Base-by-base conservation (phyloP, 352 stramenopile genomes). In the Blastocystis sp. region DNA sequence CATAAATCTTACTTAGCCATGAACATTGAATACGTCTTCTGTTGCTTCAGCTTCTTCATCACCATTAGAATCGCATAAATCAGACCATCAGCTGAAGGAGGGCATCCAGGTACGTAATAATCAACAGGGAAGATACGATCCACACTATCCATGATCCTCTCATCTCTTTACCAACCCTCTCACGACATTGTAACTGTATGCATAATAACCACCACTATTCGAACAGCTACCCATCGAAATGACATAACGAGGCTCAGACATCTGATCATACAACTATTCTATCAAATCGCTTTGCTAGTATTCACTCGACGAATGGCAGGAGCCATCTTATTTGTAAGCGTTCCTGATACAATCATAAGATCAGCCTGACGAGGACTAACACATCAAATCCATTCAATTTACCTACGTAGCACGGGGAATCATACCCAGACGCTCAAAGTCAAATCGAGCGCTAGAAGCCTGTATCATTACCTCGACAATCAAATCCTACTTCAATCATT, bases 261-360 rank as follows among this genome's bases (percentile, higher is more conserved):
- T 98, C 91, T 99, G 96, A 91, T 99, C 96, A 92, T 98, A 98
- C 49, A 98, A 92, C 61, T 92, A 92, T 7, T 21, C 4, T 43
- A 86, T 29, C 6, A 88, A 0, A 58, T 6, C 2, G 35, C 29
- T 21, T 29, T 54, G 0, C 27, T 16, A 56, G 37, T 1, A 69
- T 1, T 16, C 54, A 73, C 59, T 77, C 89, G 95, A 58, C 96
- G 92, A 9, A 99, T 92, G 9, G 96, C 96, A 0, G 96, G 96
- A 24, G 96, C 96, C 96, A 99, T 99, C 90, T 99, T 99, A 92
- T 99, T 99, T 83, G 96, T 98, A 29, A 99, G 90, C 27, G 96
- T 99, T 4, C 96, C 96, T 19, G 96, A 95, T 21, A 99, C 96
- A 91, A 99, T 97, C 96, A 99, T 98, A 6, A 99, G 95, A 91